Conservation (phyloP, 352 stramenopile species). For the Globisporangium barbulae region DNA sequence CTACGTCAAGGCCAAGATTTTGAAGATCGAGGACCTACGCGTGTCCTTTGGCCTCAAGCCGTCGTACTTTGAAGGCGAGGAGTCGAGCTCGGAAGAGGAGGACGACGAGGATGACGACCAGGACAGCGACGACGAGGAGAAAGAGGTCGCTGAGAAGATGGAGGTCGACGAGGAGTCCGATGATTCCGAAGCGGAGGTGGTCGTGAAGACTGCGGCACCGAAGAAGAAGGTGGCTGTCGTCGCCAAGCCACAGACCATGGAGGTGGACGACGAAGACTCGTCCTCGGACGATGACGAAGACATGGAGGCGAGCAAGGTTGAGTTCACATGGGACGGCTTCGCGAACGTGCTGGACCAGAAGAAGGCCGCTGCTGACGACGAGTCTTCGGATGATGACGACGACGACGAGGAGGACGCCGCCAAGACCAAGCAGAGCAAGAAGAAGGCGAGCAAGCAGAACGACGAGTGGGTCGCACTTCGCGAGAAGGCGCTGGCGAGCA, state of each 20-base stretch:
- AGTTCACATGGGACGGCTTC: slow-evolving; percentile 87
- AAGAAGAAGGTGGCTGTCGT: neutral
- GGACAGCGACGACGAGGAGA: slow-evolving; percentile 25
- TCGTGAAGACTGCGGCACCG: neutral
- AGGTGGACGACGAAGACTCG: slow-evolving; percentile 48
- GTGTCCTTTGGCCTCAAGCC: slow-evolving; percentile 96
- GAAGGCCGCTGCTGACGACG: slow-evolving; percentile 32
- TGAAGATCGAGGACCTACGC: slow-evolving; percentile 91
- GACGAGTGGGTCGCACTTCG: slow-evolving; percentile 93
- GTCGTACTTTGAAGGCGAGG: slow-evolving; percentile 95
- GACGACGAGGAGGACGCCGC: slow-evolving; percentile 26
- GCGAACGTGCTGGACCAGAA: slow-evolving; percentile 59
- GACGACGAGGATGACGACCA: slow-evolving; percentile 59
- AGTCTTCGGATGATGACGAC: slow-evolving; percentile 43
- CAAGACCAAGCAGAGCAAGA: slow-evolving; percentile 71
- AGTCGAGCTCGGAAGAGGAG: slow-evolving; percentile 84
- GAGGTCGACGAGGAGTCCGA: slow-evolving; percentile 42
- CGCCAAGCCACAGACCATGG: slow-evolving; percentile 23
- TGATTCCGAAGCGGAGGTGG: slow-evolving; percentile 46
- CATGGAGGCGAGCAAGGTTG: slow-evolving; percentile 40
- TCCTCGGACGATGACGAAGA: slow-evolving; percentile 65
- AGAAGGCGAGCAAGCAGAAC: slow-evolving; percentile 92
- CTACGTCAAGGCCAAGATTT: slow-evolving; percentile 96
- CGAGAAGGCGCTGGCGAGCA: slow-evolving; percentile 91
- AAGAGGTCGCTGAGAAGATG: slow-evolving; percentile 24